These are phyloP conservation scores for Podila epicladia DNA, from an alignment of 192 early-diverging fungal species.

Conservation along the genomic window DNA sequence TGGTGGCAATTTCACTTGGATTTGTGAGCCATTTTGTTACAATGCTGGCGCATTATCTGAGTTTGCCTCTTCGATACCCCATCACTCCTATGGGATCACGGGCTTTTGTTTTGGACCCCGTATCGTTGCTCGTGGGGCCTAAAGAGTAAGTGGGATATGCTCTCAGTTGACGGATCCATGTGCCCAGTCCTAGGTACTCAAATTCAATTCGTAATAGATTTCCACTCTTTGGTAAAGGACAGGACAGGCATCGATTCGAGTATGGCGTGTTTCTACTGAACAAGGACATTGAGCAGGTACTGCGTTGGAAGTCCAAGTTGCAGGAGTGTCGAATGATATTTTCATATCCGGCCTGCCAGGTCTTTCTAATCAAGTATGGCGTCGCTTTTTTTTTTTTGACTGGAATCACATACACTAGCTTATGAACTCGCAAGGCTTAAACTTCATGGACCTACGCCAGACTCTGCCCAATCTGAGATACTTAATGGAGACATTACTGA, in stretches of 20 bases:
- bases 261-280: conserved; percentile 88
- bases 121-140: conserved; percentile 36
- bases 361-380: neutral
- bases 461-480: conserved; percentile 78
- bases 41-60: conserved; percentile 77
- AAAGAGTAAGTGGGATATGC: conserved; percentile 24
- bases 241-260: conserved; percentile 76
- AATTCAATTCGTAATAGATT: conserved; percentile 60
- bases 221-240: conserved; percentile 76
- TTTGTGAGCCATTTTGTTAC: conserved; percentile 72
- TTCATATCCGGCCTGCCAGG: too few relatives aligned
- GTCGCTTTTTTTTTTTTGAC: neutral
- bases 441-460: conserved; percentile 72
- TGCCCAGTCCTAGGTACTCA: neutral
- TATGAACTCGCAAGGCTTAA: conserved; percentile 72
- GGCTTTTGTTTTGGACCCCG: conserved; percentile 68
- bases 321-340: too few relatives aligned
- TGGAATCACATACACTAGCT: conserved; percentile 53
- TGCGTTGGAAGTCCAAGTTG: neutral
- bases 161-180: neutral
- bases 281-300: conserved; percentile 87
- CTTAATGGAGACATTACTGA: conserved; percentile 63
- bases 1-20: conserved; percentile 75
- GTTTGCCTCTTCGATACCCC: conserved; percentile 76
- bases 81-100: conserved; percentile 80